Evolutionary conservation across 495 filamentous ascomycete species (phyloP), one percentile per base, ranked within the genome.

Genomic region (Penicillium manginii): DNA sequence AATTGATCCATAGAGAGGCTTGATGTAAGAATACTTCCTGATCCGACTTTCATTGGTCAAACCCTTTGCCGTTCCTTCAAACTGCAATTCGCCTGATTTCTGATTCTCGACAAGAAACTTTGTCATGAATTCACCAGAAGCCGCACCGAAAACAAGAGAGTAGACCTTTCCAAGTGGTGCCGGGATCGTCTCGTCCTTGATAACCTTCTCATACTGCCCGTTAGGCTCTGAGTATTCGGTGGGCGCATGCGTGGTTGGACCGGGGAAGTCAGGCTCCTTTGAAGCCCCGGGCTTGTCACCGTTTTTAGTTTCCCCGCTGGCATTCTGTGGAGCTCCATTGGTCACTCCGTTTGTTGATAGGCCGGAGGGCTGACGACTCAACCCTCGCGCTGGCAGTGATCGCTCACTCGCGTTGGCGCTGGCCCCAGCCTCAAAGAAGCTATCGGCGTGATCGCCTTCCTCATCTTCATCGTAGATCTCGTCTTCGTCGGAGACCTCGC

Each of bases 101-200:
- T 97, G 91, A 50, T 97, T 93, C 4, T 85, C 86, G 0, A 89
- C 78, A 12, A 97, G 81, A 79, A 90, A 97, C 65, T 91, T 96
- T 29, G 81, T 78, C 83, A 98, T 88, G 72, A 90, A 98, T 0
- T 82, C 76, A 12, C 85, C 84, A 15, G 91, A 96, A 2, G 81
- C 83, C 2, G 90, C 84, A 0, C 94, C 94, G 63, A 96, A 98
- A 29, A 94, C 80, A 60, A 97, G 73, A 18, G 83, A 89, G 71
- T 96, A 98, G 39, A 97, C 84, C 67, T 96, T 96, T 46, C 94
- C 94, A 2, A 99, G 83, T 3, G 96, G 96, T 2, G 92, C 94
- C 9, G 88, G 81, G 42, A 99, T 86, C 17, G 88, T 72, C 42
- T 97, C 94, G 69, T 99, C 96, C 39, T 87, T 91, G 47, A 96